Conservation (phyloP, 441 rosid species). For the Dalechampia spathulata region DNA sequence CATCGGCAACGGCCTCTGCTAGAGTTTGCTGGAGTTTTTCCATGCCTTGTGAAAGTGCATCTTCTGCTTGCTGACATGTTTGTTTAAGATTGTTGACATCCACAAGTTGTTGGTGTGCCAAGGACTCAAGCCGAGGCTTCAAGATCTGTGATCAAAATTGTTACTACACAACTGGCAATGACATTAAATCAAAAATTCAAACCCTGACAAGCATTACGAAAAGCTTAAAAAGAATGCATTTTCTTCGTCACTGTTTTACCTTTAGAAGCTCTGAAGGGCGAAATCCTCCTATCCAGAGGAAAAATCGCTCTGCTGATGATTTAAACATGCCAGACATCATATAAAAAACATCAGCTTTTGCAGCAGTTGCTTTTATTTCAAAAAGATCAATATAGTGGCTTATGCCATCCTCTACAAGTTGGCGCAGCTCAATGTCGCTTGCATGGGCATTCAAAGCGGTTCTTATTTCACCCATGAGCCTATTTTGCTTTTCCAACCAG, state of each 20-base stretch:
- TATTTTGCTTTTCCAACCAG: constrained; percentile 83
- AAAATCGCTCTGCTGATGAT: constrained; percentile 86
- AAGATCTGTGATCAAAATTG: constrained; percentile 51
- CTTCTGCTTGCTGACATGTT: constrained; percentile 93
- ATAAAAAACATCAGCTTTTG: constrained; percentile 84
- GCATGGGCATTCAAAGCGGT: constrained; percentile 69
- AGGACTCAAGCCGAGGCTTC: constrained; percentile 52
- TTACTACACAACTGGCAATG: not conserved
- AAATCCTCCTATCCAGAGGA: constrained; percentile 93
- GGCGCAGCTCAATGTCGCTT: constrained; percentile 64
- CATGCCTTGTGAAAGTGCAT: constrained; percentile 91
- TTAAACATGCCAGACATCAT: constrained; percentile 83
- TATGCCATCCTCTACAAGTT: constrained; percentile 56
- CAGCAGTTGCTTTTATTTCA: constrained; percentile 60
- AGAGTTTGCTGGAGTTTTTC: constrained; percentile 69
- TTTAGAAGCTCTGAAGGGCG: constrained; percentile 87
- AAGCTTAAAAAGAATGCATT: not conserved
- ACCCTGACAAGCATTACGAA: too few relatives aligned
- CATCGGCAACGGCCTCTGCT: constrained; percentile 54
- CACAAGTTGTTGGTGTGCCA: constrained; percentile 57
- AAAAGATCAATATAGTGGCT: constrained; percentile 66
- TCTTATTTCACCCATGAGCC: constrained; percentile 56
- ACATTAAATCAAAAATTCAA: not conserved
- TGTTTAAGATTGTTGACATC: constrained; percentile 47
- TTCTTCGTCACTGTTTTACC: constrained; percentile 34